Base-by-base conservation (phyloP, 2,329 filamentous ascomycete genomes). In the Colletotrichum liaoningense region DNA sequence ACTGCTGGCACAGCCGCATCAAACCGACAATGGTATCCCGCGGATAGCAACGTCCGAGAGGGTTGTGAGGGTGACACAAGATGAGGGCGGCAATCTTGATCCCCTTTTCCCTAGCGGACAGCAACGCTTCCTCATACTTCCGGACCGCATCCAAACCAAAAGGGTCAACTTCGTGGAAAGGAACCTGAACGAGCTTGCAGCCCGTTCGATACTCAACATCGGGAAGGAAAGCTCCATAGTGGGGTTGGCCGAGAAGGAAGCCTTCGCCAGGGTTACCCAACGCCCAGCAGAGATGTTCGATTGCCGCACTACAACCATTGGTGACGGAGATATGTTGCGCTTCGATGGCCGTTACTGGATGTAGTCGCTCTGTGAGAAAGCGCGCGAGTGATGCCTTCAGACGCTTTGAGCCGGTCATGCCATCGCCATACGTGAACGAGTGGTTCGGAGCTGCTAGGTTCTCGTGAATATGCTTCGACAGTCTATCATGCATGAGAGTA, bases 161-260 rank as follows among this genome's bases (percentile, higher is more conserved):
- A 0, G 69, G 64, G 12, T 72, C 69, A 22, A 63, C n/a, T 5
- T 63, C 64, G 28, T 58, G 35, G 14, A 68, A 72, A 4, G 69
- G 57, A n/a, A 68, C 69, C 57, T 33, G 69, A 5, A 54, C 69
- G 24, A 72, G 57, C 38, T 68, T 79, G 0, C 84, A 79, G 0
- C 83, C 83, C 3, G 85, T 83, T 2, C 87, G 82, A 19, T 82
- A 77, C 0, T 80, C 80, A 0, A 89, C 79, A 74, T 89, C 88
- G 0, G 82, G 79, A 0, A 85, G 77, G 73, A 89, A 89, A 0
- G 84, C 83, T 1, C 86, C 86, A 58, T 89, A 89, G 72, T 83
- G 85, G 0, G 85, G 85, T n/a, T 82, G 79, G 0, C 84, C 84
- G 1, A 86, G 78, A 0, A 86, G 77, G 28, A 86, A 79, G 0